phyloP scores from a whole-genome alignment of 2,329 filamentous ascomycete genomes.

The Aaosphaeria pasadenensis region DNA sequence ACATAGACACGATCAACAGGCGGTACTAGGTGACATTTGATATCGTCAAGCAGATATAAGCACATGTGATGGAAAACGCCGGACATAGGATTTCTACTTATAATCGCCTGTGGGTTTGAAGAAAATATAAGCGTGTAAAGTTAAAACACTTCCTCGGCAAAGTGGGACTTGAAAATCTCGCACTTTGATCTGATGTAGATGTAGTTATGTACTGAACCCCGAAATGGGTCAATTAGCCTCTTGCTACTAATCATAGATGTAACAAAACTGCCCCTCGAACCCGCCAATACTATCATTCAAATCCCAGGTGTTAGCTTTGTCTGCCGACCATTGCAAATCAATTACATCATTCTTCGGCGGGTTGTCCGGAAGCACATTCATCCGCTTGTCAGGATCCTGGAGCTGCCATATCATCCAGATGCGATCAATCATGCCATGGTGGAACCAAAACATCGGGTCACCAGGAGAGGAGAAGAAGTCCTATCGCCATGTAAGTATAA shows the following conservation, averaged over 20 bases:
- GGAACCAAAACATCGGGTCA: constrained; percentile 48
- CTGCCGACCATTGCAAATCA: constrained; percentile 18
- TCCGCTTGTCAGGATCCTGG: constrained; percentile 30
- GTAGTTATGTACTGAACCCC: background rate
- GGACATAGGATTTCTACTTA: background rate
- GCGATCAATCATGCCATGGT: constrained; percentile 48
- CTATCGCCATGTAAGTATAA: constrained; percentile 7
- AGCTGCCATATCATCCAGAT: constrained; percentile 52
- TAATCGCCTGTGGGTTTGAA: background rate
- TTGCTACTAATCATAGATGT: constrained; percentile 17
- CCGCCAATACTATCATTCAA: constrained; percentile 19
- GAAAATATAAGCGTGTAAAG: background rate
- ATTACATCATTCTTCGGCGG: constrained; percentile 16
- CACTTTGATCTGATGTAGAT: background rate
- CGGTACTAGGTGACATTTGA: too few species aligned
- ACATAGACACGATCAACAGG: too few species aligned
- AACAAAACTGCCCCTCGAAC: constrained; percentile 17
- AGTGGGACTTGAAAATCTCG: background rate
- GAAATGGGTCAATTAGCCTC: too few species aligned
- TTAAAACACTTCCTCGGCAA: background rate
- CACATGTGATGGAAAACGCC: background rate
- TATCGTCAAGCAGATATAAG: too few species aligned
- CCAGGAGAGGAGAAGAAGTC: constrained; percentile 47
- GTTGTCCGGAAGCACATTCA: constrained; percentile 18
- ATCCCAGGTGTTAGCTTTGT: constrained; percentile 14